A percentile compares a stretch with the other conserved stretches of the same genome.
Conservation (phyloP, 2,329 filamentous ascomycete species). For the Xylaria sp. region DNA sequence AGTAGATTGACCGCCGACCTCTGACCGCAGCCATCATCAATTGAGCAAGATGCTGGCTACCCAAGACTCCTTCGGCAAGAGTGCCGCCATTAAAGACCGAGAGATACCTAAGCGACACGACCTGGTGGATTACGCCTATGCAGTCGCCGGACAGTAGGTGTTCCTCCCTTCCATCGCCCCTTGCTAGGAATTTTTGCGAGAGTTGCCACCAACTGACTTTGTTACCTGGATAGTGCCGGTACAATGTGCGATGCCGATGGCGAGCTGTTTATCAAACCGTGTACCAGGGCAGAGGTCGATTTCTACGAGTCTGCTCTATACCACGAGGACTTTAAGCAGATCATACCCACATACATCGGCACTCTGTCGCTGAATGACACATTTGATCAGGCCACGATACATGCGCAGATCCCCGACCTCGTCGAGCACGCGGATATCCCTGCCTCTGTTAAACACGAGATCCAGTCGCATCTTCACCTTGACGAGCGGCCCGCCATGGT, state of each 20-base stretch:
- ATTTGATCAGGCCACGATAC: conserved; percentile 49
- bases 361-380: conserved; percentile 69
- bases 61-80: conserved; percentile 30
- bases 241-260: conserved; percentile 84
- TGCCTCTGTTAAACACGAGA: conserved; percentile 45
- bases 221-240: conserved; percentile 67
- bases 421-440: conserved; percentile 42
- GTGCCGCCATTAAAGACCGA: conserved; percentile 28
- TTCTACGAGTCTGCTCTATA: conserved; percentile 81
- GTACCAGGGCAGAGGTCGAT: conserved; percentile 78
- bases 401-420: conserved; percentile 51
- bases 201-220: conserved; percentile 24
- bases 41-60: conserved; percentile 24
- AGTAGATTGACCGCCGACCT: conserved; percentile 11
- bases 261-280: conserved; percentile 91
- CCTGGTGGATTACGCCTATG: conserved; percentile 71
- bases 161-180: too few species aligned
- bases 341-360: conserved; percentile 87
- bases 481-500: conserved; percentile 15
- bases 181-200: conserved; percentile 3
- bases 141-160: conserved; percentile 83
- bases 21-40: conserved; percentile 7
- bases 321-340: conserved; percentile 73
- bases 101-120: conserved; percentile 61
- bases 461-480: conserved; percentile 42